Evolutionary conservation across 1,284 basidiomycete genomes (phyloP).

Genomic region (Ustilago shanxiensis): DNA sequence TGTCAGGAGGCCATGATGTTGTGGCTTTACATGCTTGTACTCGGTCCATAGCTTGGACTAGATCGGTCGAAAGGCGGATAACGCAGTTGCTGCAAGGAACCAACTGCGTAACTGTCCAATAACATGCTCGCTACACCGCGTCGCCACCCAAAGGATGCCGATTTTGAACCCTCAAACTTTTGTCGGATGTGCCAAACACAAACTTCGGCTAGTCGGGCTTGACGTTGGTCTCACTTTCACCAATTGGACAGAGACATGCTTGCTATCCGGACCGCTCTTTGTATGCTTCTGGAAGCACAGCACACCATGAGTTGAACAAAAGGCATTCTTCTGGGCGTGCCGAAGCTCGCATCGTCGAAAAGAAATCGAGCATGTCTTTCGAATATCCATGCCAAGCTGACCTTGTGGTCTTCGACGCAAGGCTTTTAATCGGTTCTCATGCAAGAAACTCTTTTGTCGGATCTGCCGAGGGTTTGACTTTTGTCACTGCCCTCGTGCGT

Average conservation of each 20-base stretch:
- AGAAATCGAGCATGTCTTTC: not conserved
- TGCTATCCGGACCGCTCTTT: not conserved
- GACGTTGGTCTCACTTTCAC: too few species aligned
- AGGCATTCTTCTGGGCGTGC: not conserved
- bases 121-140: too few species aligned
- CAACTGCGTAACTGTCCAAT: not conserved
- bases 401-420: constrained; percentile 1
- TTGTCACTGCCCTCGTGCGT: not conserved
- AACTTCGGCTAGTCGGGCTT: not conserved
- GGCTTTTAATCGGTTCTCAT: not conserved
- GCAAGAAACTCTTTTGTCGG: not conserved
- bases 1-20: too few species aligned
- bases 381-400: constrained; percentile 3
- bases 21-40: too few species aligned
- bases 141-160: too few species aligned
- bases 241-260: too few species aligned
- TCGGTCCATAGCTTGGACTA: too few species aligned
- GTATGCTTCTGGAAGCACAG: too few species aligned
- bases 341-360: not conserved
- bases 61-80: not conserved
- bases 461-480: constrained; percentile 3
- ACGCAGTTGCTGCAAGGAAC: constrained; percentile 6
- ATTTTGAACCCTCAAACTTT: not conserved
- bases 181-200: not conserved
- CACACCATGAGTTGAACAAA: too few species aligned